A percentile compares a stretch with the other conserved stretches of the same genome.
phyloP scores from a whole-genome alignment of 768 basidiomycete genomes.

The Amanita pallidorosea region DNA sequence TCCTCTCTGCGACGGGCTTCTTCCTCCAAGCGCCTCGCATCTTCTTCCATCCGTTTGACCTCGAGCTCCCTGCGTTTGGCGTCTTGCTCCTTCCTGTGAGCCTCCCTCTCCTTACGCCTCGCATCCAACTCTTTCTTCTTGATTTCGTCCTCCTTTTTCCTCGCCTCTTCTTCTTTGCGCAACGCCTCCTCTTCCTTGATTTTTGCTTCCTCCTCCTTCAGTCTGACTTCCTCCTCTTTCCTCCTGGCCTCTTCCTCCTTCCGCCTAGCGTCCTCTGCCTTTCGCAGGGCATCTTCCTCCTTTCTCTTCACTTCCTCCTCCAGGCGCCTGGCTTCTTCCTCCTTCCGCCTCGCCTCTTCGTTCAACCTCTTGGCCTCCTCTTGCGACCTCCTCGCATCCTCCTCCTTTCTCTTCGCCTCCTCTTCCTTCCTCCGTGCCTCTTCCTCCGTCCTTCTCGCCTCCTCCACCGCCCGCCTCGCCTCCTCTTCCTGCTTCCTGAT shows the following conservation, averaged over 20 bases:
- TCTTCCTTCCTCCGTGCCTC: conserved; percentile 12
- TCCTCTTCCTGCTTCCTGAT: conserved; percentile 11
- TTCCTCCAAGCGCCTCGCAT: conserved; percentile 11
- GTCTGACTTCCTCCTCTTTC: conserved; percentile 2
- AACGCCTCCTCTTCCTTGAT: conserved; percentile 19
- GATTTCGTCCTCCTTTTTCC: conserved; percentile 21
- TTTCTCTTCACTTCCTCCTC: conserved; percentile 11
- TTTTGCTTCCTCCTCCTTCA: conserved; percentile 14
- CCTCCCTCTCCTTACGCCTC: conserved; percentile 11
- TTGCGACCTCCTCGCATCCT: conserved; percentile 15
- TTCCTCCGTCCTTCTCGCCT: conserved; percentile 12
- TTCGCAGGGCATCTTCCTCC: conserved; percentile 11
- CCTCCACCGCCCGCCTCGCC: conserved; percentile 14
- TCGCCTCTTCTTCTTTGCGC: conserved; percentile 24
- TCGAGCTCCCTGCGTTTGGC: conserved; percentile 2
- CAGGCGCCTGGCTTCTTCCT: conserved; percentile 13
- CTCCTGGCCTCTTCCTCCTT: conserved; percentile 6
- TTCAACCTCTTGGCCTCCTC: conserved; percentile 12
- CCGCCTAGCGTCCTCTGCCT: conserved; percentile 16
- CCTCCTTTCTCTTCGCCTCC: conserved; percentile 10
- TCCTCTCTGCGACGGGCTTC: conserved; percentile 5
- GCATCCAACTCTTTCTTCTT: conserved; percentile 12
- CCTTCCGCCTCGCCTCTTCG: conserved; percentile 13
- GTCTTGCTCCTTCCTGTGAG: conserved; percentile 14
- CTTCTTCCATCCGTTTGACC: conserved; percentile 7